Evolutionary conservation across 2,329 filamentous ascomycete species (phyloP).

Genomic region (Pezicula radicicola): DNA sequence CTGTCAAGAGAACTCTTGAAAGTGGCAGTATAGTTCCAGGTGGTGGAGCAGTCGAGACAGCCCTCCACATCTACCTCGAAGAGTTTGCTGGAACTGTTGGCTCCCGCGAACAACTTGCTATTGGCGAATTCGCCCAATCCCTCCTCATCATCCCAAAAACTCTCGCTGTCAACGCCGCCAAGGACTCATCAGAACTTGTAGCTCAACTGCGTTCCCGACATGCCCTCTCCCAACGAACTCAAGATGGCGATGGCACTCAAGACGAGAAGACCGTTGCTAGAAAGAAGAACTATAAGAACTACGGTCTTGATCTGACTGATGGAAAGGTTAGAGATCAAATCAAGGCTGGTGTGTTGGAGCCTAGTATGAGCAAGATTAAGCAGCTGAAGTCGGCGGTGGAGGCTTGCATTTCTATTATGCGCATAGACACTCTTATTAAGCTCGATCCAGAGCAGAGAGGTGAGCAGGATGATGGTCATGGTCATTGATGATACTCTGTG

Average conservation of each 20-base stretch:
- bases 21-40: slow-evolving; percentile 96
- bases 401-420: slow-evolving; percentile 98
- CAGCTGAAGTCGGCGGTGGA: slow-evolving; percentile 98
- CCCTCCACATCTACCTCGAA: slow-evolving; percentile 97
- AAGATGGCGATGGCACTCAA: slow-evolving; percentile 79
- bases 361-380: slow-evolving; percentile 96
- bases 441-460: slow-evolving; percentile 65
- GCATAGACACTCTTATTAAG: slow-evolving; percentile 41
- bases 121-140: slow-evolving; percentile 94
- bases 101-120: slow-evolving; percentile 94
- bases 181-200: slow-evolving; percentile 92
- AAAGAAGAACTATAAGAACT: slow-evolving; percentile 98
- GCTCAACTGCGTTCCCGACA: slow-evolving; percentile 93
- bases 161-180: slow-evolving; percentile 92
- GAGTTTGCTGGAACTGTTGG: slow-evolving; percentile 97
- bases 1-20: slow-evolving; percentile 95
- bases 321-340: slow-evolving; percentile 91
- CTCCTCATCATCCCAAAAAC: slow-evolving; percentile 96
- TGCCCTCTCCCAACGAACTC: slow-evolving; percentile 87
- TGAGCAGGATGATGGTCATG: slow-evolving; percentile 78
- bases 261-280: slow-evolving; percentile 87
- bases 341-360: slow-evolving; percentile 93
- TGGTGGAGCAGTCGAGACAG: slow-evolving; percentile 96
- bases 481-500: slow-evolving; percentile 55
- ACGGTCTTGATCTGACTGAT: slow-evolving; percentile 84